Evolutionary conservation across 2,329 filamentous ascomycete species (phyloP), one percentile per base, ranked within the genome.

Genomic region (Exophiala bonariae): DNA sequence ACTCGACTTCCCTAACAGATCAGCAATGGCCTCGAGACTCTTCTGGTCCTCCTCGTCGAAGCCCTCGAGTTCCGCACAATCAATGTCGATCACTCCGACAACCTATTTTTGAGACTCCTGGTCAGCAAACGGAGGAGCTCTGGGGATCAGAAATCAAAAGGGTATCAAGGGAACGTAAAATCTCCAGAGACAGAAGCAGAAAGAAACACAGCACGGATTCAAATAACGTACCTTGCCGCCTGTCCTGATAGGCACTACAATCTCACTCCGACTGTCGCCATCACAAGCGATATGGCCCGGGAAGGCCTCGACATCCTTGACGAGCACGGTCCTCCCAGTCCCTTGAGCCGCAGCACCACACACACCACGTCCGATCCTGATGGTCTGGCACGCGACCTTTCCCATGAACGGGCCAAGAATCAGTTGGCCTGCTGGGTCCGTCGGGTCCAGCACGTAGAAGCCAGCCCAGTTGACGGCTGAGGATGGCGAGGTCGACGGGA

Each of bases 231-330:
- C 68, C 64, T 71, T 69, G 26, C 62, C 65, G 14, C 52, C 53
- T n/a, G 61, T 55, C 40, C 72, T 35, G 59, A 76, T 67, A 28
- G 73, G 73, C 35, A 76, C 72, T 11, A 76, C 73, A 58, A 76
- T 72, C 61, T 76, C 73, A 62, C 73, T 76, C 50, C 63, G 62
- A 51, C 67, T 75, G 30, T 72, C 70, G 9, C 66, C 68, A 56
- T 76, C 73, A 55, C 73, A 76, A 9, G 73, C 71, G 61, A 76
- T 76, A 60, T 76, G 73, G 3, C 73, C 72, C 9, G 71, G 68
- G 52, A 73, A 75, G 5, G 59, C 49, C 31, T 63, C 38, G 38
- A 75, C 71, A 47, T 76, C 72, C 1, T 61, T 57, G n/a, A 76
- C 71, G 9, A 74, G 40, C 2, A 72, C 55, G 1, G 67, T 71